A percentile compares a stretch with the other conserved stretches of the same genome.
Conservation (phyloP, 192 early-diverging fungal species). For the Bifiguratus adelaidae region DNA sequence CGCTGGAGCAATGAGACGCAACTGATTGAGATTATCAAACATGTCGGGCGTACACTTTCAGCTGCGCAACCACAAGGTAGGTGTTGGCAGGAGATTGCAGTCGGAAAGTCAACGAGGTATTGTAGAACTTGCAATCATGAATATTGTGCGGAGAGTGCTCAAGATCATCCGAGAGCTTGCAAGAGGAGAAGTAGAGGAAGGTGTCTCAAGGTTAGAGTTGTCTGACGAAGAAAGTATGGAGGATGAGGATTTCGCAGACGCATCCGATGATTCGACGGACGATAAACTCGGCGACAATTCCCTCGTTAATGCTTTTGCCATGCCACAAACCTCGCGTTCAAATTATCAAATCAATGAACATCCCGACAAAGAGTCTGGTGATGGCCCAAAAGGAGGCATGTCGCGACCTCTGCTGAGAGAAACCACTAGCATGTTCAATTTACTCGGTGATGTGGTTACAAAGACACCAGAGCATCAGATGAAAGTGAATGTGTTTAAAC, state of each 20-base stretch:
- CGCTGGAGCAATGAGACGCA: slow-evolving; percentile 55
- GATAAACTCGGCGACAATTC: no score
- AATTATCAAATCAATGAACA: slow-evolving; percentile 14
- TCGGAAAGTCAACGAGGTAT: background rate
- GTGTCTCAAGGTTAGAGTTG: background rate
- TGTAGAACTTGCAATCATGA: slow-evolving; percentile 71
- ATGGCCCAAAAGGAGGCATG: no score
- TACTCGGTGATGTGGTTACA: slow-evolving; percentile 44
- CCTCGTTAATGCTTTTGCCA: no score
- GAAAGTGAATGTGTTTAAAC: slow-evolving; percentile 42
- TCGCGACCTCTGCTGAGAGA: slow-evolving; percentile 7
- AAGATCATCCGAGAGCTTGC: slow-evolving; percentile 71
- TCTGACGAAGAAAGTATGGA: slow-evolving; percentile 11
- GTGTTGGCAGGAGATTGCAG: background rate
- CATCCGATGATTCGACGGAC: background rate
- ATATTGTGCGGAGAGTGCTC: slow-evolving; percentile 76
- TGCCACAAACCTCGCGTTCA: no score
- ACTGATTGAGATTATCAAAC: slow-evolving; percentile 52
- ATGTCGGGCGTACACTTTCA: slow-evolving; percentile 55
- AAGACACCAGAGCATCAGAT: background rate
- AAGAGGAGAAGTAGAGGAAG: slow-evolving; percentile 18
- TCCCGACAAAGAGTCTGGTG: no score
- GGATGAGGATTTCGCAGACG: slow-evolving; percentile 1
- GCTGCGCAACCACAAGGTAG: slow-evolving; percentile 68
- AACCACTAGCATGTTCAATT: slow-evolving; percentile 47